Conservation (phyloP, 2,329 filamentous ascomycete genomes). For the Penicillium sp. region DNA sequence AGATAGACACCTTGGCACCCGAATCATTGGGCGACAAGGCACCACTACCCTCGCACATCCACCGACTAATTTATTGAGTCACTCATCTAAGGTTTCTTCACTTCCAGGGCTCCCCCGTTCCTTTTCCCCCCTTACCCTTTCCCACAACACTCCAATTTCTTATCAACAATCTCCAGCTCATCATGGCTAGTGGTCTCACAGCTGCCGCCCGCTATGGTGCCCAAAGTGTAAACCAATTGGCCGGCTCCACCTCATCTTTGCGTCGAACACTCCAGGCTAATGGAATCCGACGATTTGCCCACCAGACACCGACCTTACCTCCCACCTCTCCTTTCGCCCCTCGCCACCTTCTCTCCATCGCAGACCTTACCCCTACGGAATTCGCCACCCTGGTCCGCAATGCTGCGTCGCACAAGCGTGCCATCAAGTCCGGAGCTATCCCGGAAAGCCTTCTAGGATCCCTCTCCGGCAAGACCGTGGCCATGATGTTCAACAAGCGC, state of each 20-base stretch:
- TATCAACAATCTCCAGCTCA: constrained; percentile 11
- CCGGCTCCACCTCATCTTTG: constrained; percentile 26
- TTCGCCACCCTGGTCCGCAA: constrained; percentile 79
- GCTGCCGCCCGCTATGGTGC: constrained; percentile 28
- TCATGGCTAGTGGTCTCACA: constrained; percentile 30
- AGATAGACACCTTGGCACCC: constrained; percentile 10
- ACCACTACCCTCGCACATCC: constrained; percentile 7
- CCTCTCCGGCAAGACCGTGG: constrained; percentile 75
- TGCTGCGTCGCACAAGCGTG: constrained; percentile 71
- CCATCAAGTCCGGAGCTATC: constrained; percentile 67
- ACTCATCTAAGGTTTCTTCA: constrained; percentile 6
- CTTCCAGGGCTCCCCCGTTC: neutral
- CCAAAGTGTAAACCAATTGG: constrained; percentile 30
- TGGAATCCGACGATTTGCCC: constrained; percentile 36
- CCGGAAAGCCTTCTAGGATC: constrained; percentile 59
- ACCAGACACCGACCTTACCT: constrained; percentile 37
- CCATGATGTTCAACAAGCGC: constrained; percentile 96
- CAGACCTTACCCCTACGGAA: constrained; percentile 76
- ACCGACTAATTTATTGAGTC: constrained; percentile 18
- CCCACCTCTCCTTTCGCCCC: constrained; percentile 60
- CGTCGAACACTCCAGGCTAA: constrained; percentile 27
- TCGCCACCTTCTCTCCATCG: constrained; percentile 88
- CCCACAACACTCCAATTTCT: neutral
- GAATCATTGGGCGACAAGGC: constrained; percentile 7
- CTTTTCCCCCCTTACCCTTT: neutral